These are phyloP conservation scores for Paraphoma sp. DNA, from an alignment of 2,329 filamentous ascomycete species.

Conservation along the genomic window DNA sequence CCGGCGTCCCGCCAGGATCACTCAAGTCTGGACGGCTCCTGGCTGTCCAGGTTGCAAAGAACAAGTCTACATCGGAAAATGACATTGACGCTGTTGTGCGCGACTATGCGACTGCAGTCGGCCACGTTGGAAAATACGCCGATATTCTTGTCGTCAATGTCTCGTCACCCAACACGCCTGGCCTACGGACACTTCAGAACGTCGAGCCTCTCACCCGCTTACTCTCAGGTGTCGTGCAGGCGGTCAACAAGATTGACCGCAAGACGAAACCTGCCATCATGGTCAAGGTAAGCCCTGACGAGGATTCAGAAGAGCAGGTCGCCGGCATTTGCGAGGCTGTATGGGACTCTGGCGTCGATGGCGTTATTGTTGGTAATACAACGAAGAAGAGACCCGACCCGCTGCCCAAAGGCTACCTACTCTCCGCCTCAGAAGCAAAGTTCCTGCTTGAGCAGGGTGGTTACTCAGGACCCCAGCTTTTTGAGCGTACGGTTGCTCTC, in stretches of 20 bases:
- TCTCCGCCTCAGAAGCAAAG: constrained; percentile 71
- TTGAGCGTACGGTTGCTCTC: constrained; percentile 77
- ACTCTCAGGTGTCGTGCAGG: constrained; percentile 80
- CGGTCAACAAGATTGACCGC: constrained; percentile 72
- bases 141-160: constrained; percentile 99
- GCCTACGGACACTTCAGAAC: constrained; percentile 84
- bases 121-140: constrained; percentile 82
- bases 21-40: constrained; percentile 77
- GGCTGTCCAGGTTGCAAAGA: constrained; percentile 95
- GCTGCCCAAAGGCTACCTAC: constrained; percentile 68
- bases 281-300: constrained; percentile 98
- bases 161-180: constrained; percentile 94
- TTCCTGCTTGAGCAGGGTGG: constrained; percentile 81
- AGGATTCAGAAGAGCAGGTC: constrained; percentile 84
- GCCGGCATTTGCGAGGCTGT: constrained; percentile 77
- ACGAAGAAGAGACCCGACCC: constrained; percentile 81
- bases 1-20: constrained; percentile 81
- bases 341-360: constrained; percentile 78
- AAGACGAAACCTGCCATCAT: constrained; percentile 82
- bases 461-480: constrained; percentile 90
- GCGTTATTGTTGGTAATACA: constrained; percentile 96
- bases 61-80: constrained; percentile 85
- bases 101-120: constrained; percentile 88
- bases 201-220: constrained; percentile 82
- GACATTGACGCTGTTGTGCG: constrained; percentile 82